Base-by-base conservation (phyloP, 139 green algal species). In the Coccomyxa sp. region DNA sequence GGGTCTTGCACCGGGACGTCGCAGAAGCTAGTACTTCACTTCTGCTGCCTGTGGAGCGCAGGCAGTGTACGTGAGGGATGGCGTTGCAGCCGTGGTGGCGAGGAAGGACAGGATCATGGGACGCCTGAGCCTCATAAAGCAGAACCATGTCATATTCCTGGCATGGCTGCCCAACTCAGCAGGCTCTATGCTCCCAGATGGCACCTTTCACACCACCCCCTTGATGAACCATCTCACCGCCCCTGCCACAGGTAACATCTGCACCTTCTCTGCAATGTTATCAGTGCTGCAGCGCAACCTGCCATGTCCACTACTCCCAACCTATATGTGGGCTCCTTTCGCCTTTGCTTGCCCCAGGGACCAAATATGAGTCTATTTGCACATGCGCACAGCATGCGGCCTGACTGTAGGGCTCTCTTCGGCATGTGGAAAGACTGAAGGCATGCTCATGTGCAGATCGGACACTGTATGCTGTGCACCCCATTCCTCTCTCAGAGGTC, bases 401-500 rank as follows among this genome's bases (percentile, higher is more conserved):
- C n/a, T n/a, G n/a, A n/a, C n/a, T n/a, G n/a, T n/a, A n/a, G n/a
- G n/a, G n/a, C n/a, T n/a, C n/a, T n/a, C n/a, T n/a, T n/a, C n/a
- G n/a, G n/a, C n/a, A n/a, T n/a, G n/a, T n/a, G n/a, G n/a, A n/a
- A n/a, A n/a, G n/a, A n/a, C n/a, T n/a, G n/a, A n/a, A n/a, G n/a
- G n/a, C n/a, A n/a, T n/a, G n/a, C n/a, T n/a, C n/a, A n/a, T n/a
- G n/a, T n/a, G 81, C 84, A 88, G 88, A 90, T 70, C 79, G 83
- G 16, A 86, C 78, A 7, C 72, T 90, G 72, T 96, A 95, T 70
- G 88, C 90, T 16, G 86, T 96, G 14, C 88, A 92, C 68, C 91
- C 93, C 35, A 88, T 94, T n/a, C 86, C 92, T 0, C 78, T 96
- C 39, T 91, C 89, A 24, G 94, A 97, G 68, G 85, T 98, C 27